A percentile compares a stretch with the other conserved stretches of the same genome.
These are phyloP conservation scores for Azolla pinnata DNA, from an alignment of 75 land plant species.

Conservation along the genomic window DNA sequence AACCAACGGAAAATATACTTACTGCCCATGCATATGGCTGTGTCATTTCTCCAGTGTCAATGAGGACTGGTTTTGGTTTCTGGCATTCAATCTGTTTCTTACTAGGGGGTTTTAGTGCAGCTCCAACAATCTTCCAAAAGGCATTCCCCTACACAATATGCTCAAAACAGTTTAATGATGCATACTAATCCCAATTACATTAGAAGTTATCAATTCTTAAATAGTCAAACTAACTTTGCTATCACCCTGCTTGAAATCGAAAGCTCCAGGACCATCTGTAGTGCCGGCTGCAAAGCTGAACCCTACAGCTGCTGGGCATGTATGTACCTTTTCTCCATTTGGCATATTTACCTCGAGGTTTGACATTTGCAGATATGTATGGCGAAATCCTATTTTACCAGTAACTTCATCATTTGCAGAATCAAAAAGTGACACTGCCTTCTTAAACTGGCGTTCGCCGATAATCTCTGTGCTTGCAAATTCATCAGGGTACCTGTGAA, in stretches of 20 bases:
- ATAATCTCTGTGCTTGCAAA: conserved; percentile 86
- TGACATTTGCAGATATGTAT: conserved; percentile 68
- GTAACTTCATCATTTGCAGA: conserved; percentile 52
- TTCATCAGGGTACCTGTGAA: conserved; percentile 75
- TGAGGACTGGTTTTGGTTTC: conserved; percentile 81
- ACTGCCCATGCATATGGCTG: conserved; percentile 94
- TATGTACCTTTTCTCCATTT: conserved; percentile 43
- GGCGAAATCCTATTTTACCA: conserved; percentile 66
- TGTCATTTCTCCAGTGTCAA: conserved; percentile 93
- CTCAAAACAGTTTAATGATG: neutral
- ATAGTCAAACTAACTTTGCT: conserved; percentile 31
- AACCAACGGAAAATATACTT: conserved; percentile 17
- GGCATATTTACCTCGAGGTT: conserved; percentile 48
- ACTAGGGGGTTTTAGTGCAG: conserved; percentile 54
- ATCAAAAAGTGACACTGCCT: conserved; percentile 60
- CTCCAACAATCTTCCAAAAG: conserved; percentile 79
- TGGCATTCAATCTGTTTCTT: conserved; percentile 76
- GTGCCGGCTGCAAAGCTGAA: conserved; percentile 98
- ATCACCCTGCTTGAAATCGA: conserved; percentile 94
- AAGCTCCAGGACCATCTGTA: conserved; percentile 98
- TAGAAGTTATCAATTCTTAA: neutral
- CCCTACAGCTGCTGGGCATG: conserved; percentile 97
- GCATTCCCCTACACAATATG: conserved; percentile 61
- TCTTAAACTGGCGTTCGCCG: conserved; percentile 63
- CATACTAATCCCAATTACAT: neutral